Evolutionary conservation across 495 filamentous ascomycete species (phyloP).

Genomic region (Podospora bellae-mahoneyi): DNA sequence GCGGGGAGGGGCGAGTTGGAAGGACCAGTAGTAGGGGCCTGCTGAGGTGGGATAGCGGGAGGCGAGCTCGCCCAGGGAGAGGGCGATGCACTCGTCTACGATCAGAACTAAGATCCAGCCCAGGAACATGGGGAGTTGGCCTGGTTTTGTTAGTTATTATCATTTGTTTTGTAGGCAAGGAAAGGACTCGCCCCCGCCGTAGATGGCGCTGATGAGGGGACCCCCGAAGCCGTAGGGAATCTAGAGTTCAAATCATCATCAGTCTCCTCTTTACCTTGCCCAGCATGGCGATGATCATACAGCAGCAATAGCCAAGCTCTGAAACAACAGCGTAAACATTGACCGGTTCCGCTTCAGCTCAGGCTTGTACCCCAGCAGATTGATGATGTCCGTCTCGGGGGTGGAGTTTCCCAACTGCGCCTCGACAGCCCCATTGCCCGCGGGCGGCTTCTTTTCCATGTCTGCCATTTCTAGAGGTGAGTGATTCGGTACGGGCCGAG

Average conservation of each 20-base stretch:
- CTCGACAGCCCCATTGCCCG: constrained; percentile 9
- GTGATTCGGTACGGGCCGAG: constrained; percentile 5
- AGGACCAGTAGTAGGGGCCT: constrained; percentile 65
- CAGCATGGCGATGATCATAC: constrained; percentile 28
- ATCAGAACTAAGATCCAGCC: constrained; percentile 61
- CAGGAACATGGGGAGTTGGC: constrained; percentile 32
- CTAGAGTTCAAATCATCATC: constrained; percentile 14
- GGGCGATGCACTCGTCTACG: constrained; percentile 56
- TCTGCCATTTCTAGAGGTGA: not conserved
- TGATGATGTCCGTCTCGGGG: constrained; percentile 34
- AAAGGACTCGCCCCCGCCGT: constrained; percentile 34
- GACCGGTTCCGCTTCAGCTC: constrained; percentile 53
- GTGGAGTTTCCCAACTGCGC: not conserved
- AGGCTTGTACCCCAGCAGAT: constrained; percentile 59
- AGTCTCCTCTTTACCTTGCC: too few species aligned
- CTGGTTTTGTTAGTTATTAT: constrained; percentile 9
- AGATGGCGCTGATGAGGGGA: constrained; percentile 38
- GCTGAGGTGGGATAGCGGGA: constrained; percentile 59
- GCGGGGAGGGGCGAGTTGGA: constrained; percentile 51
- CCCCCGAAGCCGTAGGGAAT: constrained; percentile 44
- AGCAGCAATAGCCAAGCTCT: constrained; percentile 42
- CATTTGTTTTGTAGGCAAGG: not conserved
- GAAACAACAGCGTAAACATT: constrained; percentile 42
- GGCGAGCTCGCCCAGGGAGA: constrained; percentile 61
- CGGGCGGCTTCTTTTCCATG: constrained; percentile 19